These are phyloP conservation scores for Cercospora sp. DNA, from an alignment of 2,329 filamentous ascomycete species.

Conservation along the genomic window DNA sequence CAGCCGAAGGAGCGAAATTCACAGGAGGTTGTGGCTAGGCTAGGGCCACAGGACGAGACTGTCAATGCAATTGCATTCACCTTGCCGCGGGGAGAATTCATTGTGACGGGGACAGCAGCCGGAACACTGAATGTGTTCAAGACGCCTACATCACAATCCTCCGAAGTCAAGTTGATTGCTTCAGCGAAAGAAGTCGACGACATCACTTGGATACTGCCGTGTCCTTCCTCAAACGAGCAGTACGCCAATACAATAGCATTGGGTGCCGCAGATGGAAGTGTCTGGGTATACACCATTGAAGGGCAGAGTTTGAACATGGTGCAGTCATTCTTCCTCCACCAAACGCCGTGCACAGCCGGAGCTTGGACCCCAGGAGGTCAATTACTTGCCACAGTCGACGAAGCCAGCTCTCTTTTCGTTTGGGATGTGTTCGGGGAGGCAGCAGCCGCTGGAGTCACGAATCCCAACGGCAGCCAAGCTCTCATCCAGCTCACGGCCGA, in stretches of 20 bases:
- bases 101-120: conserved; percentile 85
- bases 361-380: conserved; percentile 86
- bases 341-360: conserved; percentile 80
- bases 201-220: conserved; percentile 84
- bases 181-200: conserved; percentile 90
- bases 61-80: conserved; percentile 87
- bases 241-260: conserved; percentile 82
- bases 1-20: conserved; percentile 57
- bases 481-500: conserved; percentile 74
- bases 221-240: conserved; percentile 59
- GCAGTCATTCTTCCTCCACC: conserved; percentile 91
- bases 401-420: conserved; percentile 85
- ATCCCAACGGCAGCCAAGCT: conserved; percentile 55
- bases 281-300: conserved; percentile 94
- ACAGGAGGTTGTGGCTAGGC: conserved; percentile 66
- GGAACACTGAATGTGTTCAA: conserved; percentile 67
- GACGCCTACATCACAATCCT: conserved; percentile 31
- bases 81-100: conserved; percentile 75
- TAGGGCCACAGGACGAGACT: conserved; percentile 90
- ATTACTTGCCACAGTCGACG: conserved; percentile 81
- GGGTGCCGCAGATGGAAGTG: conserved; percentile 84
- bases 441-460: conserved; percentile 61
- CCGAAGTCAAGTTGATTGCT: conserved; percentile 60
- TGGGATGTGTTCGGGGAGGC: conserved; percentile 88
- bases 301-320: conserved; percentile 74